Base-by-base conservation (phyloP, 202 grass and related monocot species). In the Elaeis oleifera region DNA sequence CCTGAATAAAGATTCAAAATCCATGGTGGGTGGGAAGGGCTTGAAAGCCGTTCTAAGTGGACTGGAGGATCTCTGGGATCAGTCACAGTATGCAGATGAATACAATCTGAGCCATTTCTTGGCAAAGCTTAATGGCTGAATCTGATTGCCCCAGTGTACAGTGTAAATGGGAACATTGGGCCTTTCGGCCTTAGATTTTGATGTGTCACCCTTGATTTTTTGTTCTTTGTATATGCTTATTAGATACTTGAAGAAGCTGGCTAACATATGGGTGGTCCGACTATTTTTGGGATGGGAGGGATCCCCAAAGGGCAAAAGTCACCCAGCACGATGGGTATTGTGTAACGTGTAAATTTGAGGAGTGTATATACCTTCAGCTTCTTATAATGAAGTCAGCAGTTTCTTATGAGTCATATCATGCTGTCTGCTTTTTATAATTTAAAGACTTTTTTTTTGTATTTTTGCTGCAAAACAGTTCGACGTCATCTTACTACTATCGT, bases 61-160 rank as follows among this genome's bases (percentile, higher is more conserved):
- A 18, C 72, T 99, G 21, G 88, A 77, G 6, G 88, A 99, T 32
- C 75, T 99, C 39, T 99, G 94, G 94, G 94, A 99, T 65, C 85
- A 92, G 71, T 99, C 94, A 13, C 94, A 94, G 65, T 99, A 99
- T 29, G 63, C 77, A 51, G 78, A 99, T 1, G 94, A 99, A 62
- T 89, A 89, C 48, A 87, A 99, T 68, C 58, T 99, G 53, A 89
- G 77, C 62, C 88, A 84, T 31, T 99, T 99, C 72, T 70, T 94
- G 66, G 64, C 72, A 49, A 94, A 80, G 70, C 88, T 99, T 49
- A 87, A 94, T 29, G 78, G 88, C 71, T 99, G 79, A 99, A 61
- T 32, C 21, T 60, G 67, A 54, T 51, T 73, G 39, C 62, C 19
- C 61, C 56, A n/a, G 14, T 99, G 94, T 99, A 99, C 88, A 99